These are phyloP conservation scores for Fraxinus pennsylvanica DNA, from an alignment of 257 asterid species.

Conservation along the genomic window DNA sequence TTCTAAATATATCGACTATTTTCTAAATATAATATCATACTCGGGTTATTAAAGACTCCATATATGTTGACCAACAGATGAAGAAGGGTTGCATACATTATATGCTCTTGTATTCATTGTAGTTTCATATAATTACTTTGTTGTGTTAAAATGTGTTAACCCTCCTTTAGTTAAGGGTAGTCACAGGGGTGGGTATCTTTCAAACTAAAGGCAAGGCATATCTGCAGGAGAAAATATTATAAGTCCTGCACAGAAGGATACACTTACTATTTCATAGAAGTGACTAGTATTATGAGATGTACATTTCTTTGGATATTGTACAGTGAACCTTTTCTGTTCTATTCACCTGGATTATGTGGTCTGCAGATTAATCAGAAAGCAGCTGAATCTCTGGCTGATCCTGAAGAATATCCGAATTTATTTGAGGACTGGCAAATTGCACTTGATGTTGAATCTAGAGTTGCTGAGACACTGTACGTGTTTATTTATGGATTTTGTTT, in stretches of 20 bases:
- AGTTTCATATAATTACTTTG: background rate
- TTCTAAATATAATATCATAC: background rate
- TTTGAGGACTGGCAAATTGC: constrained; percentile 96
- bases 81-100: background rate
- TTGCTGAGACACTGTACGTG: constrained; percentile 50
- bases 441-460: constrained; percentile 71
- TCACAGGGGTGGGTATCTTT: background rate
- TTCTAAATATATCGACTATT: too few species aligned
- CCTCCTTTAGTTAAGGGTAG: background rate
- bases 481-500: constrained; percentile 4
- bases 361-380: constrained; percentile 84
- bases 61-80: constrained; percentile 1
- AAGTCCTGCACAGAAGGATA: background rate
- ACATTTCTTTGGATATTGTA: background rate
- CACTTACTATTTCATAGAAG: background rate
- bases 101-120: background rate
- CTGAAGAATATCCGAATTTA: constrained; percentile 85
- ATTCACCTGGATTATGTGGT: background rate
- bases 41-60: background rate
- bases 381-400: constrained; percentile 94
- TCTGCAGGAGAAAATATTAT: background rate
- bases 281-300: background rate
- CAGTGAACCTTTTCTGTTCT: background rate
- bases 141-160: background rate
- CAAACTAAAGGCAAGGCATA: background rate